phyloP scores from a whole-genome alignment of 2,329 filamentous ascomycete species.

The Nigrograna mackinnonii region DNA sequence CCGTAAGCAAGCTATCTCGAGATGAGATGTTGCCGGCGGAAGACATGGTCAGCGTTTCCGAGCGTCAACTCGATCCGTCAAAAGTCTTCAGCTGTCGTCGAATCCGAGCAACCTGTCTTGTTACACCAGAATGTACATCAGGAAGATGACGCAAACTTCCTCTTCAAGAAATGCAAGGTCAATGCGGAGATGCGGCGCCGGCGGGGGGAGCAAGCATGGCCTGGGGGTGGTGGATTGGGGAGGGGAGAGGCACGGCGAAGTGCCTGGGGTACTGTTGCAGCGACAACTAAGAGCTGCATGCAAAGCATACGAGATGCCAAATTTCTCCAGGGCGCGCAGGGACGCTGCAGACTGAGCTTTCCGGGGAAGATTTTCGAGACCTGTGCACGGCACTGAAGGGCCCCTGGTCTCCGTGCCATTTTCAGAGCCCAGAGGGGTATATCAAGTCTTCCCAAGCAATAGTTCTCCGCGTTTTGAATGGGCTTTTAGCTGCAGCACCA shows the following conservation, averaged over 20 bases:
- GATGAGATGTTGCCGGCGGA: background rate
- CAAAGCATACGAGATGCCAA: conserved; percentile 26
- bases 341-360: conserved; percentile 16
- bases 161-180: conserved; percentile 10
- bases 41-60: background rate
- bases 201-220: conserved; percentile 10
- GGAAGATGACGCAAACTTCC: conserved; percentile 8
- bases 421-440: conserved; percentile 14
- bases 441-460: conserved; percentile 15
- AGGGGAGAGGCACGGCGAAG: background rate
- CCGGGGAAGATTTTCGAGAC: conserved; percentile 16
- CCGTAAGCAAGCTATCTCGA: too few species aligned
- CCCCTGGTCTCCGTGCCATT: conserved; percentile 14
- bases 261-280: conserved; percentile 14
- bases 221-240: too few species aligned
- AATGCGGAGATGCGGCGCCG: conserved; percentile 19
- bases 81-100: too few species aligned
- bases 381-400: conserved; percentile 12
- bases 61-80: background rate
- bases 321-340: conserved; percentile 13
- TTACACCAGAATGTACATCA: too few species aligned
- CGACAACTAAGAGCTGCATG: conserved; percentile 18
- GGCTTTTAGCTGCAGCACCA: conserved; percentile 17
- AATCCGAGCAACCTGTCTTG: too few species aligned
- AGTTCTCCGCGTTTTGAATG: conserved; percentile 21